Evolutionary conservation across 2,329 filamentous ascomycete species (phyloP), one percentile per base, ranked within the genome.

Genomic region (Penicillium sp.): DNA sequence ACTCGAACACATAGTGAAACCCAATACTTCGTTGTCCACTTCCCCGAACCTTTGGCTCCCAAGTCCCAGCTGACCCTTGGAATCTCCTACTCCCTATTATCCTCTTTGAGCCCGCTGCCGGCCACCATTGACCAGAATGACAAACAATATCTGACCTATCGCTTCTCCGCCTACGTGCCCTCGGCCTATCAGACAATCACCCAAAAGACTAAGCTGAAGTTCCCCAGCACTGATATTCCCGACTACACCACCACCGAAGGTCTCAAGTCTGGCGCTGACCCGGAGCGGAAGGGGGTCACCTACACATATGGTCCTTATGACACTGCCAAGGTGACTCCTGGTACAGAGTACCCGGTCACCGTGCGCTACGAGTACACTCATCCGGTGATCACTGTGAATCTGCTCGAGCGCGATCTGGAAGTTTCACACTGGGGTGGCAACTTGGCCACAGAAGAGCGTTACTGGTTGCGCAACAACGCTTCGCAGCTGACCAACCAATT

Each of bases 391-490:
- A 88, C 93, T 64, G 81, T 89, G 43, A 82, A 83, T 32, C 76
- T 81, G 12, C 76, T 98, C 50, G 88, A 97, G 72, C 85, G 93
- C 51, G 90, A 97, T 63, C 75, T 98, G 54, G 93, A 98, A 69
- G 85, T 98, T 60, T 95, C 88, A 66, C 93, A 97, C 71, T 98
- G 93, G 93, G 93, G 93, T 57, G 93, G 93, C 53, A 98, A 98
- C 66, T 73, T 97, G 46, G 93, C 93, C 1, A 89, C 90, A 43
- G 93, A 98, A 73, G 93, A 98, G 74, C 83, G 88, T 49, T 96
- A 95, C 73, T 88, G 85, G 69, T 78, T 97, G 57, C 81, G 82
- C 62, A 91, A 98, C 76, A 83, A 86, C 54, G 93, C 86, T 54
- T 94, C 93, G 43, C 85, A 86, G 67, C 76, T 91, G 43, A 78